These are phyloP conservation scores for Dothistroma septosporum DNA, from an alignment of 2,329 filamentous ascomycete genomes.

Conservation along the genomic window DNA sequence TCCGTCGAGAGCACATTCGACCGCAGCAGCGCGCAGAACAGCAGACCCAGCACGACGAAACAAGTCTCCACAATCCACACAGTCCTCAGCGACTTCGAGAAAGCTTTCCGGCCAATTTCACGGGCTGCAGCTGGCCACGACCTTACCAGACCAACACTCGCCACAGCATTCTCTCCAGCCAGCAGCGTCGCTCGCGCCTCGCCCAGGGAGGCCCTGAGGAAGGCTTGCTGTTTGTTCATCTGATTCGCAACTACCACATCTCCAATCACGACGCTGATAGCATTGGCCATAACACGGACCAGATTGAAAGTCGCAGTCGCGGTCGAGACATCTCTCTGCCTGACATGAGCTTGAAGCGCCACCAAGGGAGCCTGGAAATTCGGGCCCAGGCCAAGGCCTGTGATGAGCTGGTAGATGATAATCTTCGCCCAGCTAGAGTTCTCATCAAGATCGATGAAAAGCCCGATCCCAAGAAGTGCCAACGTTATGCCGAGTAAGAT, in stretches of 20 bases:
- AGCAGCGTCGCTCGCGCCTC: constrained; percentile 48
- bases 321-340: constrained; percentile 59
- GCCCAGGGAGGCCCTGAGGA: constrained; percentile 50
- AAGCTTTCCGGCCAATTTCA: neutral
- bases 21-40: neutral
- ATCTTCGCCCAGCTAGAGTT: constrained; percentile 23
- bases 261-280: constrained; percentile 65
- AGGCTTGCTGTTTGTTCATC: constrained; percentile 54
- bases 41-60: neutral
- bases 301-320: constrained; percentile 63
- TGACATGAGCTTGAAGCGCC: constrained; percentile 58
- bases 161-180: constrained; percentile 56
- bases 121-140: neutral
- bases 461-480: constrained; percentile 32
- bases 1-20: neutral
- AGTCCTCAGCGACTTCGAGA: neutral
- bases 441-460: constrained; percentile 27
- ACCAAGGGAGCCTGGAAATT: constrained; percentile 65
- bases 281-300: constrained; percentile 61
- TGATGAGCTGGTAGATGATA: constrained; percentile 53
- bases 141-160: constrained; percentile 39
- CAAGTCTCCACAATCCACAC: neutral
- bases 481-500: constrained; percentile 46
- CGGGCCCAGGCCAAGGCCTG: constrained; percentile 59
- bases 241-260: constrained; percentile 71